These are phyloP conservation scores for Ampelomyces quisqualis DNA, from an alignment of 2,329 filamentous ascomycete genomes.

Conservation along the genomic window DNA sequence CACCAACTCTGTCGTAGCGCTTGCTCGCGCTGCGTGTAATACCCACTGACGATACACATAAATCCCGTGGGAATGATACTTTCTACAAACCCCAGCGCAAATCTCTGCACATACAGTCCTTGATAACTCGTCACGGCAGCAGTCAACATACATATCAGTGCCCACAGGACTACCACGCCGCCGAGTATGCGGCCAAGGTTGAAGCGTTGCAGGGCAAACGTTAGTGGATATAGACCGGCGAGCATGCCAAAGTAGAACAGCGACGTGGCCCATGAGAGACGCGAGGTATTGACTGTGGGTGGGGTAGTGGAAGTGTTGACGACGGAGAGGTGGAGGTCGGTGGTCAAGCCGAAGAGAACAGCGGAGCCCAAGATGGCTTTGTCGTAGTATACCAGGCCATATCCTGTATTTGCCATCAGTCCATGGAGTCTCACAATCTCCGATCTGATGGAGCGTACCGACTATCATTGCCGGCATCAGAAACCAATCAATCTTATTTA, in stretches of 20 bases:
- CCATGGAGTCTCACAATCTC: too few species aligned
- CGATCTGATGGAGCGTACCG: slow-evolving; percentile 22
- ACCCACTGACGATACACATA: slow-evolving; percentile 53
- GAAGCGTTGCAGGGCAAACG: slow-evolving; percentile 69
- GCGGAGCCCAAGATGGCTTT: slow-evolving; percentile 75
- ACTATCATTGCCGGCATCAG: slow-evolving; percentile 65
- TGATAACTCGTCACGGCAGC: slow-evolving; percentile 64
- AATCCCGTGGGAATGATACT: slow-evolving; percentile 59
- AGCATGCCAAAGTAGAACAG: slow-evolving; percentile 82
- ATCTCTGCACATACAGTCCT: slow-evolving; percentile 60
- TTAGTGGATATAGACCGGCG: slow-evolving; percentile 71
- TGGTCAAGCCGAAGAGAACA: slow-evolving; percentile 73
- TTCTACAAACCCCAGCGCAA: slow-evolving; percentile 60
- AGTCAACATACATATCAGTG: slow-evolving; percentile 66
- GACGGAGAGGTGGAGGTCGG: slow-evolving; percentile 62
- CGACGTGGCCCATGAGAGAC: slow-evolving; percentile 74
- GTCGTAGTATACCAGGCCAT: slow-evolving; percentile 70
- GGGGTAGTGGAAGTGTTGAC: slow-evolving; percentile 54
- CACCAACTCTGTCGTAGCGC: slow-evolving; percentile 62
- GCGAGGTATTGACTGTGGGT: slow-evolving; percentile 61
- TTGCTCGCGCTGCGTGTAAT: slow-evolving; percentile 47
- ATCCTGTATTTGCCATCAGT: slow-evolving; percentile 48
- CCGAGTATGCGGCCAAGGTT: slow-evolving; percentile 65
- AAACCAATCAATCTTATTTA: slow-evolving; percentile 67
- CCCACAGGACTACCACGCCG: slow-evolving; percentile 64